Evolutionary conservation across 169 alveolate species (phyloP).

Genomic region (Besnoitia besnoiti): DNA sequence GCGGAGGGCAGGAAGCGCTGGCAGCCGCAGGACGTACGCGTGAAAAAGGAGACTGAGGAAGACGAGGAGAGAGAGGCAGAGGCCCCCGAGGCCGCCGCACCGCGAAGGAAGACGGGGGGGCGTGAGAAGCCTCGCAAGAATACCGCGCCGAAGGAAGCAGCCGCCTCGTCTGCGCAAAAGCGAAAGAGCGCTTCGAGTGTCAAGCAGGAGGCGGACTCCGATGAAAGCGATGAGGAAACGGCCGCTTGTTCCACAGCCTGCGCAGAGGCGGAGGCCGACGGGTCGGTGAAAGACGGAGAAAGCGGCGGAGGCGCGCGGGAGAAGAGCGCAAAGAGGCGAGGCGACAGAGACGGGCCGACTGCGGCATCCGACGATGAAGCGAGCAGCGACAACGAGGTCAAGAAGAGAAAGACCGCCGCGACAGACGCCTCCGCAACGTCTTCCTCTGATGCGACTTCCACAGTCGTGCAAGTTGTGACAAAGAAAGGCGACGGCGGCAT

Average conservation of each 20-base stretch:
- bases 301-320: neutral
- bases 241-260: neutral
- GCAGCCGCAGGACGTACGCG: too few relatives aligned
- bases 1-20: too few relatives aligned
- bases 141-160: neutral
- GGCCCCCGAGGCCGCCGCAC: neutral
- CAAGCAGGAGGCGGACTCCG: neutral
- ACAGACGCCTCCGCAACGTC: neutral
- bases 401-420: neutral
- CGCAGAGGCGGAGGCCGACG: neutral
- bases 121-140: neutral
- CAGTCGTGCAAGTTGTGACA: constrained; percentile 3
- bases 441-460: neutral
- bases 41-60: too few relatives aligned
- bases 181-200: neutral
- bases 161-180: neutral
- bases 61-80: neutral
- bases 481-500: constrained; percentile 32
- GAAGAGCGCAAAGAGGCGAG: neutral
- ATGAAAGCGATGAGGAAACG: neutral
- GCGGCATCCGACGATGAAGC: neutral
- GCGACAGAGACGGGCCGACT: neutral
- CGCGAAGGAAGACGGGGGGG: neutral
- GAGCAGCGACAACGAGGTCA: neutral
- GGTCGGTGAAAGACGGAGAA: neutral